Base-by-base conservation (phyloP, 2,329 filamentous ascomycete genomes). In the Neofusicoccum parvum region DNA sequence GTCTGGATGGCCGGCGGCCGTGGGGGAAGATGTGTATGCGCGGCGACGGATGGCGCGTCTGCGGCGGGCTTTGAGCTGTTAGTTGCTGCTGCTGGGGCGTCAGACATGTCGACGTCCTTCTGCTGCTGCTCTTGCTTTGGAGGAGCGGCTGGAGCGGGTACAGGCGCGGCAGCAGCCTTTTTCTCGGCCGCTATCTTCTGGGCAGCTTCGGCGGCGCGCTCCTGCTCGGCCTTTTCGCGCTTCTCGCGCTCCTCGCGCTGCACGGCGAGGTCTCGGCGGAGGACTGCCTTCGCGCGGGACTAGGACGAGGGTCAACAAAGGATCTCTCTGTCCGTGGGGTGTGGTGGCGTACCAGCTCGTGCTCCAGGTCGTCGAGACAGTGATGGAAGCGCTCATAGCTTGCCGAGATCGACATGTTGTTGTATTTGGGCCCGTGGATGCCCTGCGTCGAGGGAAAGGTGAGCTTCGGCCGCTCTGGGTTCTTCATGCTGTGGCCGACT, bases 331-430 rank as follows among this genome's bases (percentile, higher is more conserved):
- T 32, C 2, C 11, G 17, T 1, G 32, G 4, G 23, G n/a, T 1
- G 56, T 37, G 15, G 5, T 15, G 14, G 69, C 76, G 27, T 69
- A 80, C 78, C 46, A 85, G 71, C 62, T 84, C 78, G 50, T 76
- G 75, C 69, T 84, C 82, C 14, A 85, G 75, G 65, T 80, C 75
- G 72, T 85, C 82, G n/a, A 85, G 78, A n/a, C 80, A 79, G 53
- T 82, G 77, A 69, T 85, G 81, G 67, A 82, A 85, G 68, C 78
- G 74, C 39, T 76, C 74, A 15, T 76, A 73, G 34, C 80, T 80
- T 15, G 70, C 71, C 2, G 81, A 78, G 14, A 85, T 71, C 46
- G 72, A 75, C 59, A 80, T 74, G 67, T 79, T 72, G 59, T 71
- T 74, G 68, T 69, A 72, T 72, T 74, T 76, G 37, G 78, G 74